Conservation (phyloP, 257 asterid genomes). For the Ilex aquifolium region DNA sequence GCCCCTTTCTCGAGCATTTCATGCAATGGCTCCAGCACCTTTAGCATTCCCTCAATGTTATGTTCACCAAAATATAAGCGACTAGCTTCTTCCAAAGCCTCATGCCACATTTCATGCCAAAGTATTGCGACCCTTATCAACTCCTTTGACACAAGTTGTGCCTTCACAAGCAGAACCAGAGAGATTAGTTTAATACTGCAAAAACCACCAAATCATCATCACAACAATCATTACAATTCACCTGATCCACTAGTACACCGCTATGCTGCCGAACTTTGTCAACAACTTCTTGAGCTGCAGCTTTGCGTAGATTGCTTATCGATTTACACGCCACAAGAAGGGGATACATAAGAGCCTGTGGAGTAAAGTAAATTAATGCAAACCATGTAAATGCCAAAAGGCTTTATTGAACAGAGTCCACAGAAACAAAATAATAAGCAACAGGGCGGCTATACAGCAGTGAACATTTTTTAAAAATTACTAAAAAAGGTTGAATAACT, state of each 20-base stretch:
- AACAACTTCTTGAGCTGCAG: conserved; percentile 99
- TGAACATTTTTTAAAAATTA: too few species aligned
- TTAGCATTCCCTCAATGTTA: conserved; percentile 95
- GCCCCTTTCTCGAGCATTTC: conserved; percentile 95
- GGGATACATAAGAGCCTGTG: conserved; percentile 99
- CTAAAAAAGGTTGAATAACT: too few species aligned
- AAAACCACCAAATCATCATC: conserved; percentile 9
- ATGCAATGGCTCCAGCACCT: conserved; percentile 91
- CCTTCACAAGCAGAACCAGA: conserved; percentile 43
- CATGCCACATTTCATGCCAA: conserved; percentile 99
- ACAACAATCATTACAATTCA: conserved; percentile 18
- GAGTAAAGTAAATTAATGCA: conserved; percentile 4
- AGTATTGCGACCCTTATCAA: conserved; percentile 96
- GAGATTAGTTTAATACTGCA: conserved; percentile 24
- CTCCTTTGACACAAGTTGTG: conserved; percentile 97
- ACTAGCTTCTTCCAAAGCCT: conserved; percentile 97
- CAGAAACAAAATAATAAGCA: too few species aligned
- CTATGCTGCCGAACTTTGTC: conserved; percentile 96
- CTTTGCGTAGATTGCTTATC: conserved; percentile 82
- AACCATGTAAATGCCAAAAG: conserved; percentile 4
- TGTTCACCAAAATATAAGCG: conserved; percentile 97
- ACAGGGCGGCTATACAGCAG: too few species aligned
- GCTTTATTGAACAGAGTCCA: too few species aligned
- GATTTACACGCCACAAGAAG: conserved; percentile 99
- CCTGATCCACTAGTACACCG: conserved; percentile 95